phyloP scores from a whole-genome alignment of 208 protist genomes.

The Trypanosoma grayi region DNA sequence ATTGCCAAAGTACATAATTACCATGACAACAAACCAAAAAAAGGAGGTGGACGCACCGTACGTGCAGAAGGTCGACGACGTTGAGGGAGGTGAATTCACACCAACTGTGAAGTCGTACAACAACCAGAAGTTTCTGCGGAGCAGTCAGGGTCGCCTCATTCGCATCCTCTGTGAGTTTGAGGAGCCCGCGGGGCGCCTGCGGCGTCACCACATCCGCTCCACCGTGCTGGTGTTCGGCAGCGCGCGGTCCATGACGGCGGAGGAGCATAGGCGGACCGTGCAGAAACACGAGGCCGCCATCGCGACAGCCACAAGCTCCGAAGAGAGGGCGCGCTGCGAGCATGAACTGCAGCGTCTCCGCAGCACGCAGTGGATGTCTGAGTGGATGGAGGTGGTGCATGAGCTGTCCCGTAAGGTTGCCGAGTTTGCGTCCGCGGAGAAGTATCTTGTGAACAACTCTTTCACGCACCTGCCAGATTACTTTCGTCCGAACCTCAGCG shows the following conservation, averaged over 20 bases:
- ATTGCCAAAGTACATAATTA: neutral
- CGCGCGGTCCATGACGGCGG: constrained; percentile 79
- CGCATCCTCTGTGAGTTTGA: constrained; percentile 93
- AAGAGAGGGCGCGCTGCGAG: constrained; percentile 19
- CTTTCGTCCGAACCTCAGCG: constrained; percentile 43
- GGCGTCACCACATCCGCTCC: constrained; percentile 64
- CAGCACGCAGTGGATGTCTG: constrained; percentile 90
- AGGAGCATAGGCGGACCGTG: constrained; percentile 61
- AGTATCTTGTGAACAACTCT: constrained; percentile 46
- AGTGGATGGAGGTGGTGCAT: constrained; percentile 80
- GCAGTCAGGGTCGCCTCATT: constrained; percentile 71
- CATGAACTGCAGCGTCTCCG: constrained; percentile 52
- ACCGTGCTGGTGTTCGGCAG: constrained; percentile 93
- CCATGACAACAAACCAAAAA: constrained; percentile 17
- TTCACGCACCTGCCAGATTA: constrained; percentile 76
- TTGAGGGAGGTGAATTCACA: constrained; percentile 38
- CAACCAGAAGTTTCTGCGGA: constrained; percentile 76
- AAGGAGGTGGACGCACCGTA: constrained; percentile 50
- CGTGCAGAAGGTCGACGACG: constrained; percentile 66
- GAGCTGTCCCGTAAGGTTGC: constrained; percentile 64
- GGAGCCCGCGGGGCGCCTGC: constrained; percentile 76
- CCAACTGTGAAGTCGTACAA: constrained; percentile 89
- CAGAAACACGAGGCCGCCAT: constrained; percentile 23
- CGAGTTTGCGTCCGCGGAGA: constrained; percentile 46
- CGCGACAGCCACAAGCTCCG: constrained; percentile 18